Conservation (phyloP, 148 eudicot genomes). For the Vaccinium darrowii region DNA sequence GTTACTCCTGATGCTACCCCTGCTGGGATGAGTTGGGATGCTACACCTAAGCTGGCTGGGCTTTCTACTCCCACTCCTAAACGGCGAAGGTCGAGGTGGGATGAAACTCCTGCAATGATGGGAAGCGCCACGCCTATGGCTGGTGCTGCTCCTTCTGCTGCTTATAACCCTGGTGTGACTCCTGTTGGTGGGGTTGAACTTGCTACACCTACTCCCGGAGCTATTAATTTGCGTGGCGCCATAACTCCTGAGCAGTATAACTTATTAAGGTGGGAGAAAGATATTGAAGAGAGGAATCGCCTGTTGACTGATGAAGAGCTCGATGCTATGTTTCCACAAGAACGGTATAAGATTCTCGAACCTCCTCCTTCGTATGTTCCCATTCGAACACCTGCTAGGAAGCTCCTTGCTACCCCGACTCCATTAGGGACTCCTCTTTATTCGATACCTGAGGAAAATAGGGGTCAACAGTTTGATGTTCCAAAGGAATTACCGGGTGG, state of each 20-base stretch:
- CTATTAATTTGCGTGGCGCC: slow-evolving; percentile 65
- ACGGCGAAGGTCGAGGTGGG: slow-evolving; percentile 94
- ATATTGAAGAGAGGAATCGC: slow-evolving; percentile 91
- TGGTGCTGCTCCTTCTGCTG: slow-evolving; percentile 77
- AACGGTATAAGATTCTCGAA: slow-evolving; percentile 86
- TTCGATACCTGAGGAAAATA: slow-evolving; percentile 77
- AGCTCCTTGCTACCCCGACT: slow-evolving; percentile 94
- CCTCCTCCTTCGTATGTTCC: slow-evolving; percentile 90
- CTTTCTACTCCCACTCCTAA: slow-evolving; percentile 91
- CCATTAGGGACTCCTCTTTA: slow-evolving; percentile 84
- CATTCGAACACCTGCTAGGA: slow-evolving; percentile 89
- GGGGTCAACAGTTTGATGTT: slow-evolving; percentile 89
- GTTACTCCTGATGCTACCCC: slow-evolving; percentile 91
- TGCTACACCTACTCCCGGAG: slow-evolving; percentile 83
- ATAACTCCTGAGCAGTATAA: slow-evolving; percentile 90
- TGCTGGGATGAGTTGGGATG: slow-evolving; percentile 95
- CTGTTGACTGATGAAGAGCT: slow-evolving; percentile 94
- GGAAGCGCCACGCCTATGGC: slow-evolving; percentile 87
- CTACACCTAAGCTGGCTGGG: slow-evolving; percentile 77
- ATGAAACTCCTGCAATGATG: slow-evolving; percentile 95
- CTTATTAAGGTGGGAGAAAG: slow-evolving; percentile 90
- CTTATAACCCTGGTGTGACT: slow-evolving; percentile 87
- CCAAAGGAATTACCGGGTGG: slow-evolving; percentile 87
- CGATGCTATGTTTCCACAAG: slow-evolving; percentile 85
- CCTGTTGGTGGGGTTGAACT: slow-evolving; percentile 81